These are phyloP conservation scores for Phytopythium boreale DNA, from an alignment of 352 stramenopile genomes.

Conservation along the genomic window DNA sequence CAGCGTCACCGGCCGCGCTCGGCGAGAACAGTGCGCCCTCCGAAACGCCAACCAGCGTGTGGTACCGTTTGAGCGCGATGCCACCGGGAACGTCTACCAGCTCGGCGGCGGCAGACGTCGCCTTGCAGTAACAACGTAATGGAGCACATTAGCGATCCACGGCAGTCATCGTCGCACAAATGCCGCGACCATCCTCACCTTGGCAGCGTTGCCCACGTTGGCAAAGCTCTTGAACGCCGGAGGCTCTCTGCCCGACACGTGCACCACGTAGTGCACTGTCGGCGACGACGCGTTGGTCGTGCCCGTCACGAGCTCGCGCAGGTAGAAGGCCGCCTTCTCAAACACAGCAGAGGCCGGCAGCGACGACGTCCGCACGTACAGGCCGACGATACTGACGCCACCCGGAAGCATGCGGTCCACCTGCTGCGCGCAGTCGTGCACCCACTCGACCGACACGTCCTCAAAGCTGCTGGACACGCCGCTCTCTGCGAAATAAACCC, in stretches of 20 bases:
- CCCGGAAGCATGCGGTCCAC: conserved; percentile 65
- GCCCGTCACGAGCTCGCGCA: conserved; percentile 41
- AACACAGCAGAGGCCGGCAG: conserved; percentile 28
- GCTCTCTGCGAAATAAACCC: conserved; percentile 15
- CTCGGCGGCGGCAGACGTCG: neutral
- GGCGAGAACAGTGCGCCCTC: conserved; percentile 34
- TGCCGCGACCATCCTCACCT: neutral
- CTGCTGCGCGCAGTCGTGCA: conserved; percentile 61
- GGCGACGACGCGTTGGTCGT: conserved; percentile 12
- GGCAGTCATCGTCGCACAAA: no score
- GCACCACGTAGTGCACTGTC: conserved; percentile 39
- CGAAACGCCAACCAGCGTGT: conserved; percentile 39
- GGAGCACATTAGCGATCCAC: neutral
- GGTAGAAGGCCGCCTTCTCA: conserved; percentile 43
- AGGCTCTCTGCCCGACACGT: conserved; percentile 26
- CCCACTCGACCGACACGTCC: conserved; percentile 65
- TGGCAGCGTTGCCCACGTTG: neutral
- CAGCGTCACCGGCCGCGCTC: neutral
- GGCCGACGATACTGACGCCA: conserved; percentile 43
- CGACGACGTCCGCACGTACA: conserved; percentile 40
- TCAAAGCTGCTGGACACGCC: conserved; percentile 29
- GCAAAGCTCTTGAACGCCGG: conserved; percentile 15
- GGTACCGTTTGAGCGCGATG: conserved; percentile 28
- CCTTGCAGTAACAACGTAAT: neutral
- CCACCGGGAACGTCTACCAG: conserved; percentile 5